These are phyloP conservation scores for Plasmodium vivax DNA, from an alignment of 169 alveolate species.

Conservation along the genomic window DNA sequence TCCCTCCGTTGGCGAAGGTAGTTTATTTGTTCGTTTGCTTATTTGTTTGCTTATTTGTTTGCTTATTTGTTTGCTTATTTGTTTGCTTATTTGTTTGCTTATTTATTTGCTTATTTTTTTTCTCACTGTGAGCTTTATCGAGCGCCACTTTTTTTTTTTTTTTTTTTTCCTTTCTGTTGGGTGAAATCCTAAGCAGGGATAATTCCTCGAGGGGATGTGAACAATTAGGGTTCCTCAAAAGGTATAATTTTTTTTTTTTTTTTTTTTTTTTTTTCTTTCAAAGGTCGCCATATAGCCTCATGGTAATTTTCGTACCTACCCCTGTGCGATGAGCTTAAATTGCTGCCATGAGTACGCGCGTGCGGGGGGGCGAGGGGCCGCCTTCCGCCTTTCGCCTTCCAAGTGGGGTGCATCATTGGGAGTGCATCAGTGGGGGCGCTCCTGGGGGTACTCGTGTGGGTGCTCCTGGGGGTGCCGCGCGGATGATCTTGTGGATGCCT, in stretches of 20 bases:
- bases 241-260: neutral
- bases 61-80: no score
- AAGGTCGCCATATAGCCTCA: neutral
- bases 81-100: no score
- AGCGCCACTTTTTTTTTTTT: neutral
- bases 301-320: neutral
- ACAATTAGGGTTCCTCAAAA: conserved; percentile 1
- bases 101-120: neutral
- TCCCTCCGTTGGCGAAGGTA: neutral
- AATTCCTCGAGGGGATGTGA: neutral
- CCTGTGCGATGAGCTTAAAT: neutral
- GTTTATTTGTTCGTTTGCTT: neutral
- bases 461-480: neutral
- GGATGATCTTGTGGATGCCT: no score
- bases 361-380: neutral
- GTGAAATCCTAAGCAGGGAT: neutral
- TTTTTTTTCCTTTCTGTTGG: neutral
- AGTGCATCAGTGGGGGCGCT: no score
- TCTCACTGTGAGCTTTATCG: neutral
- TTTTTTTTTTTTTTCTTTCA: no score
- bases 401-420: neutral
- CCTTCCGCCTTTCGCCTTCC: neutral
- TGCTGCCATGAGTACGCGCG: neutral
- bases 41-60: no score
- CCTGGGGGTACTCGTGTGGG: no score